These are phyloP conservation scores for Boletellus sp. DNA, from an alignment of 768 basidiomycete genomes.

Conservation along the genomic window DNA sequence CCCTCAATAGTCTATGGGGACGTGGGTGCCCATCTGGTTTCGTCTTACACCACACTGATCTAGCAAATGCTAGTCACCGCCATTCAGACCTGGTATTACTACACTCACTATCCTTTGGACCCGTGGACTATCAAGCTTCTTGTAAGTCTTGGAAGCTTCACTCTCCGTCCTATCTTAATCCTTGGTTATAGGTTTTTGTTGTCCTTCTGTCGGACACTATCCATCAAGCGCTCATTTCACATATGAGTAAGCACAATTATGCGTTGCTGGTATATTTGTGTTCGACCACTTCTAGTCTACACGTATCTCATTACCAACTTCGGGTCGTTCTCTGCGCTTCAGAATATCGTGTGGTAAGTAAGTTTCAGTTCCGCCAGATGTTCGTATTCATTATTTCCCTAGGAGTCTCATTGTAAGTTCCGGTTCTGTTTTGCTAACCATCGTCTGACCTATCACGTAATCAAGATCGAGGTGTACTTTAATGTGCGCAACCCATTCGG, in stretches of 20 bases:
- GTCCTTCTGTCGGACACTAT: slow-evolving; percentile 50
- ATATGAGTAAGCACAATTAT: slow-evolving; percentile 36
- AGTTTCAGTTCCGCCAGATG: not conserved
- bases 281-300: slow-evolving; percentile 37
- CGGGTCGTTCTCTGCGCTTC: slow-evolving; percentile 27
- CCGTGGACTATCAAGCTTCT: slow-evolving; percentile 45
- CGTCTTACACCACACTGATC: not conserved
- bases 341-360: slow-evolving; percentile 40
- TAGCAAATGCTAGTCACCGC: slow-evolving; percentile 42
- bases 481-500: slow-evolving; percentile 30
- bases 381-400: not conserved
- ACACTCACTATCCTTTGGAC: slow-evolving; percentile 44
- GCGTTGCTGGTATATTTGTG: not conserved
- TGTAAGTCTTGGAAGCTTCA: slow-evolving; percentile 29
- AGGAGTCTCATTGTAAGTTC: slow-evolving; percentile 24
- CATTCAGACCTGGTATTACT: slow-evolving; percentile 57
- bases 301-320: slow-evolving; percentile 45
- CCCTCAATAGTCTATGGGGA: slow-evolving; percentile 43
- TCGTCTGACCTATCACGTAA: slow-evolving; percentile 6
- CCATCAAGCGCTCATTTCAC: slow-evolving; percentile 53
- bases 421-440: not conserved
- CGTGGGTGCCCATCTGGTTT: slow-evolving; percentile 30
- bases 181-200: slow-evolving; percentile 40
- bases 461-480: slow-evolving; percentile 47
- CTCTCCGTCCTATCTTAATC: not conserved